A percentile compares a stretch with the other conserved stretches of the same genome.
These are phyloP conservation scores for Boletellus ananiceps DNA, from an alignment of 768 basidiomycete species.

Conservation along the genomic window DNA sequence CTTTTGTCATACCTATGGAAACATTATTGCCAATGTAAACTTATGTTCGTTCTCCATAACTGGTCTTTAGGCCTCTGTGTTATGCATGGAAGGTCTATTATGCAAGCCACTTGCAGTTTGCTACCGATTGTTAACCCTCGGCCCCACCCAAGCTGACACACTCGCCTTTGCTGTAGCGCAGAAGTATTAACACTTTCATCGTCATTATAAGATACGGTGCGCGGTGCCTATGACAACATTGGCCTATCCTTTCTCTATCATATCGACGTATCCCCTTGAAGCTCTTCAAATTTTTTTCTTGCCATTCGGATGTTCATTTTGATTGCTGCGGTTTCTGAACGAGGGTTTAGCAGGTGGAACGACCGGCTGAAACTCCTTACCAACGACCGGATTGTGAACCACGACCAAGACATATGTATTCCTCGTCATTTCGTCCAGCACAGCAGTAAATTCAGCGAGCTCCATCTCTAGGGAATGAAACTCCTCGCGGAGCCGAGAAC, in stretches of 20 bases:
- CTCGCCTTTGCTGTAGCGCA: background rate
- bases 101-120: background rate
- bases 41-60: background rate
- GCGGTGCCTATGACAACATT: background rate
- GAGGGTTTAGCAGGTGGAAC: background rate
- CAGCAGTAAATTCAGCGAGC: conserved; percentile 78
- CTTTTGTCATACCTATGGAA: conserved; percentile 8
- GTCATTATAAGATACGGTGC: background rate
- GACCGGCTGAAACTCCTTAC: conserved; percentile 38
- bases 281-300: conserved; percentile 82
- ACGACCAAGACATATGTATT: conserved; percentile 93
- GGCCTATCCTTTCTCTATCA: conserved; percentile 15
- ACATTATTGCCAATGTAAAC: background rate
- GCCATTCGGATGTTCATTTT: conserved; percentile 86
- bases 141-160: background rate
- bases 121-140: background rate
- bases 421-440: conserved; percentile 86
- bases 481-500: conserved; percentile 78
- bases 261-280: conserved; percentile 67
- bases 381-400: conserved; percentile 84
- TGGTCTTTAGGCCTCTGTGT: background rate
- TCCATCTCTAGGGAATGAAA: conserved; percentile 87
- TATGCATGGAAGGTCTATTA: background rate
- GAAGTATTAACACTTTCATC: background rate
- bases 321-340: conserved; percentile 79